Percentiles rank a stretch among this genome's conserved stretches.
Evolutionary conservation across 1,139 yeast genomes (phyloP).

Genomic region (Starmera stellimalicola): DNA sequence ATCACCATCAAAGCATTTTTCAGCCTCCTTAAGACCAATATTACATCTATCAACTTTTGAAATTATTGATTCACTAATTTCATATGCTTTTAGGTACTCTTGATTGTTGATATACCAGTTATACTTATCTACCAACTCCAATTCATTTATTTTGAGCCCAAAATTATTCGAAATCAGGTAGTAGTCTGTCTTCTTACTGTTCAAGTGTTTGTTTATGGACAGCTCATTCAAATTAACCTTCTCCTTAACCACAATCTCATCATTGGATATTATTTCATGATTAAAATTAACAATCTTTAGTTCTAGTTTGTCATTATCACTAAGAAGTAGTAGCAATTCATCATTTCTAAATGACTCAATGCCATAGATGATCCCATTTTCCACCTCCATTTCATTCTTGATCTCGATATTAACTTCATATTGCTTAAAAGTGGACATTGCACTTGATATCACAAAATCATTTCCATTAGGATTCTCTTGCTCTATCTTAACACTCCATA

Average conservation of each 20-base stretch:
- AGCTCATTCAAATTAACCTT: constrained; percentile 75
- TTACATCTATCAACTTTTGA: constrained; percentile 40
- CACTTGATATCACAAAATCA: no score
- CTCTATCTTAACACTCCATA: constrained; percentile 63
- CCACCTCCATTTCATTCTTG: constrained; percentile 34
- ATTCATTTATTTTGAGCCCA: constrained; percentile 66
- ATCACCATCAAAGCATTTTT: constrained; percentile 37
- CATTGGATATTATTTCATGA: constrained; percentile 75
- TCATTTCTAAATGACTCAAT: constrained; percentile 65
- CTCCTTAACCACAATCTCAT: constrained; percentile 61
- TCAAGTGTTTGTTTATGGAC: constrained; percentile 44
- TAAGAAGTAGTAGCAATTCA: constrained; percentile 41
- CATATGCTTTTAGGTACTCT: constrained; percentile 65
- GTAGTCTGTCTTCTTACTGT: constrained; percentile 33
- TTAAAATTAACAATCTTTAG: constrained; percentile 54
- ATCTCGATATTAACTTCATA: constrained; percentile 45
- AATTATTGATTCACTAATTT: constrained; percentile 51
- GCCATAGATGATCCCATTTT: constrained; percentile 62
- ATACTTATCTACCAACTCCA: constrained; percentile 57
- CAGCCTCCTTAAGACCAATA: constrained; percentile 57
- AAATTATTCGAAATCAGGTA: constrained; percentile 75
- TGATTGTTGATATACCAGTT: constrained; percentile 60
- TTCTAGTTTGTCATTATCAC: constrained; percentile 45
- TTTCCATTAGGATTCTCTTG: no score
- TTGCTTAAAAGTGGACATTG: constrained; percentile 53